These are phyloP conservation scores for Clathrospora elynae DNA, from an alignment of 2,329 filamentous ascomycete species.

Conservation along the genomic window DNA sequence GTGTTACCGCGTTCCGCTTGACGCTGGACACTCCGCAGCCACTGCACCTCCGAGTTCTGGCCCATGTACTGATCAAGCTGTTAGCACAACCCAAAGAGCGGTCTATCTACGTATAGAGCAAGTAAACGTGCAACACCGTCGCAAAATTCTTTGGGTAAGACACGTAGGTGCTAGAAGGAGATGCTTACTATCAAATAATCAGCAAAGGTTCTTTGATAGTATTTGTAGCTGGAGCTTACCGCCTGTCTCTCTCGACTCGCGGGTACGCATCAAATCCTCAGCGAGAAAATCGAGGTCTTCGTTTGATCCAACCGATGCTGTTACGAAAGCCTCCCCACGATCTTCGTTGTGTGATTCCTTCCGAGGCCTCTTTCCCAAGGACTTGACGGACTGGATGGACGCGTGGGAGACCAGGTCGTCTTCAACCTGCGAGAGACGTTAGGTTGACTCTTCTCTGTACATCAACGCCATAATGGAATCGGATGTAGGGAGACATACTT, in stretches of 20 bases:
- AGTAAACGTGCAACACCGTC: no score
- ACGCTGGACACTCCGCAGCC: slow-evolving; percentile 38
- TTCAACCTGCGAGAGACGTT: slow-evolving; percentile 17
- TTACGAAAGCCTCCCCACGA: slow-evolving; percentile 28
- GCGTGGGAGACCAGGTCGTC: slow-evolving; percentile 21
- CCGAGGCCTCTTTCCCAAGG: slow-evolving; percentile 25
- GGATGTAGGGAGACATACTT: slow-evolving; percentile 12
- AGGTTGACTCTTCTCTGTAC: background rate
- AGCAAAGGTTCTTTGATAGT: no score
- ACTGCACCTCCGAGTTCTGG: slow-evolving; percentile 43
- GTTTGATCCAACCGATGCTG: slow-evolving; percentile 35
- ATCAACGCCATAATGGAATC: no score
- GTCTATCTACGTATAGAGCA: no score
- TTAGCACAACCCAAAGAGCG: no score
- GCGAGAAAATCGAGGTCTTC: slow-evolving; percentile 36
- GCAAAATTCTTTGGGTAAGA: no score
- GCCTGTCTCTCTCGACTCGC: slow-evolving; percentile 39
- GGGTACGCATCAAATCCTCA: slow-evolving; percentile 39
- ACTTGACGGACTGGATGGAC: slow-evolving; percentile 2
- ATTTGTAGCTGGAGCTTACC: no score
- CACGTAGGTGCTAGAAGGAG: no score
- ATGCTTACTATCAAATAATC: no score
- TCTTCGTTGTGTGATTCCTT: background rate
- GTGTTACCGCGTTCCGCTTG: slow-evolving; percentile 19
- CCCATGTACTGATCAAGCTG: no score